These are phyloP conservation scores for Pleurotus djamor DNA, from an alignment of 768 basidiomycete species.

Conservation along the genomic window DNA sequence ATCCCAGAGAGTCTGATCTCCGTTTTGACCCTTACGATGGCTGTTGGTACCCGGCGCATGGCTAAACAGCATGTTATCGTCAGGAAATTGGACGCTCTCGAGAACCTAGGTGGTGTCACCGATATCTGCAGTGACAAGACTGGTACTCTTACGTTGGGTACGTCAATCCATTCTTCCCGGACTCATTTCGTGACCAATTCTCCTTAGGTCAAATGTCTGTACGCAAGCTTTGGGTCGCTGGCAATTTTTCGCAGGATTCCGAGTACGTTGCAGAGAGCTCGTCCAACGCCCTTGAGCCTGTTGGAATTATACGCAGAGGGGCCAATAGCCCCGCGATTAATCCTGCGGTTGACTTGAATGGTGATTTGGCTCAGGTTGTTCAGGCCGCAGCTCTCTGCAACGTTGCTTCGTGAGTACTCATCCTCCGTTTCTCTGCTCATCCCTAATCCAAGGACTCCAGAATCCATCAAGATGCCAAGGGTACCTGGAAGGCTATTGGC, in stretches of 20 bases:
- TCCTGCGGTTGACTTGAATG: slow-evolving; percentile 7
- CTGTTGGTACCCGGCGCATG: slow-evolving; percentile 10
- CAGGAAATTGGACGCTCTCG: slow-evolving; percentile 62
- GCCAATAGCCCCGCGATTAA: slow-evolving; percentile 19
- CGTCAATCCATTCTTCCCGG: slow-evolving; percentile 1
- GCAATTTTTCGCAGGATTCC: slow-evolving; percentile 15
- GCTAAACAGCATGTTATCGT: slow-evolving; percentile 52
- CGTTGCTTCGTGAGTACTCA: slow-evolving; percentile 26
- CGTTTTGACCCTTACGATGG: slow-evolving; percentile 11
- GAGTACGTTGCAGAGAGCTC: slow-evolving; percentile 30
- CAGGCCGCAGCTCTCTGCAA: slow-evolving; percentile 33
- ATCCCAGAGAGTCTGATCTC: slow-evolving; percentile 12
- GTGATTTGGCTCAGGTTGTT: slow-evolving; percentile 24
- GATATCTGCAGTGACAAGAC: slow-evolving; percentile 66
- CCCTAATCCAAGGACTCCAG: slow-evolving; percentile 13
- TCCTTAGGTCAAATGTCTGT: slow-evolving; percentile 36
- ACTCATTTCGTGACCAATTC: not conserved
- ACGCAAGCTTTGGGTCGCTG: slow-evolving; percentile 35
- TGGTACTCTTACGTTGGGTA: slow-evolving; percentile 45
- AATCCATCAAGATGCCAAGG: slow-evolving; percentile 35
- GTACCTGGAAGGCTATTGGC: slow-evolving; percentile 45
- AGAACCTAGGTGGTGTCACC: slow-evolving; percentile 56
- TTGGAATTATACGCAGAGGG: slow-evolving; percentile 21
- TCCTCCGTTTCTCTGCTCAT: not conserved
- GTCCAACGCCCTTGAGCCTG: slow-evolving; percentile 29